Evolutionary conservation across 257 asterid species (phyloP), one percentile per base, ranked within the genome.

Genomic region (Ocimum tenuiflorum): DNA sequence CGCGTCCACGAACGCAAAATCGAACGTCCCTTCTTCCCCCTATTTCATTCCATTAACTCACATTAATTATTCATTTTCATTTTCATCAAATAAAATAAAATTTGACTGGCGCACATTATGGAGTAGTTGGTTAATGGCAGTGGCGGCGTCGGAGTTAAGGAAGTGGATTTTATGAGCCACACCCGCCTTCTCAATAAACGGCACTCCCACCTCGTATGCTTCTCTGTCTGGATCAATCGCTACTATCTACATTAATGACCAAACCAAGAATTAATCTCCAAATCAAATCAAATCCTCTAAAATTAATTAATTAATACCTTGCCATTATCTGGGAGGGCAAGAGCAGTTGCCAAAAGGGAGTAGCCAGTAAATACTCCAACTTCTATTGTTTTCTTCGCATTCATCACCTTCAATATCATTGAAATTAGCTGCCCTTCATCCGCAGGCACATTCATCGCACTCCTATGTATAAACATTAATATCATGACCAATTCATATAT

Each of bases 1-100:
- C 0, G 94, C 94, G 11, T 86, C 94, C 27, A 86, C 94, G 23
- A 86, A 86, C 22, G 83, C 88, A 53, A 83, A 86, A 31, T 86
- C 89, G 19, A 80, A 85, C 3, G 82, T 70, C 49, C 82, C 92
- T 65, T 66, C 84, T 54, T 85, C 77, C 15, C 87, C 91, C 91
- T 85, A 4, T 31, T n/a, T 0, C 36, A 31, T 3, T 2, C 6
- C 6, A 31, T 31, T 31, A 5, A 2, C 36, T 77, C 75, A 38
- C 12, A 38, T 38, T 38, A 31, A 31, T 5, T 0, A 31, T 3
- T 31, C 36, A 27, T 27, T 27, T 27, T 27, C 3, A 2, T 27
- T 31, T 31, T 31, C 36, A 27, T 27, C n/a, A n/a, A n/a, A n/a
- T 24, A 24, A 24, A 1, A 4, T 2, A 31, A 31, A 31, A 31